Conservation (phyloP, 257 asterid species). For the Catharanthus roseus region DNA sequence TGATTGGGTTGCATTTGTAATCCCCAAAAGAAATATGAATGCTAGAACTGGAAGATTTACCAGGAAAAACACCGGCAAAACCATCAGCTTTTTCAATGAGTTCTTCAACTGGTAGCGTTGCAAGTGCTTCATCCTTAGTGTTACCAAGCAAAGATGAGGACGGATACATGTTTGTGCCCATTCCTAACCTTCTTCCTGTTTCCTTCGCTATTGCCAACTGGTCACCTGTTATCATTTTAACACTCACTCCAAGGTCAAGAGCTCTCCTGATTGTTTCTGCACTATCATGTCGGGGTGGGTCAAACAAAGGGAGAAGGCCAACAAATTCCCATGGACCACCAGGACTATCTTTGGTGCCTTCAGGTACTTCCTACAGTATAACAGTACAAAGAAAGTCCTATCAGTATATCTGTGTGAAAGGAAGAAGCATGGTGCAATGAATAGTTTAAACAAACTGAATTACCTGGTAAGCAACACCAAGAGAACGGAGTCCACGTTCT, state of each 20-base stretch:
- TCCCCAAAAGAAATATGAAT: constrained; percentile 6
- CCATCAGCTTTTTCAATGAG: constrained; percentile 40
- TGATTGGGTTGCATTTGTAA: background rate
- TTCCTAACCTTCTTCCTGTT: constrained; percentile 39
- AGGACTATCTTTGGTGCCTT: constrained; percentile 57
- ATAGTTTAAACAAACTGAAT: background rate
- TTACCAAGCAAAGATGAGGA: constrained; percentile 33
- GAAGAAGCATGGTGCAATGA: background rate
- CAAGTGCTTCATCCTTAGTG: constrained; percentile 21
- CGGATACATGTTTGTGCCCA: constrained; percentile 44
- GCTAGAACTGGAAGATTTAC: constrained; percentile 14
- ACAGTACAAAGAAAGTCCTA: background rate
- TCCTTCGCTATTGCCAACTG: constrained; percentile 40
- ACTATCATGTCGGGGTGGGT: constrained; percentile 86
- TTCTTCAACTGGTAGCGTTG: constrained; percentile 25
- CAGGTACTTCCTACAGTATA: constrained; percentile 37
- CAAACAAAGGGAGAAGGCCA: constrained; percentile 72
- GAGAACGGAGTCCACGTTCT: constrained; percentile 36
- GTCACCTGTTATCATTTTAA: constrained; percentile 75
- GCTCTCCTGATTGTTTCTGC: constrained; percentile 72
- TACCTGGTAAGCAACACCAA: constrained; percentile 36
- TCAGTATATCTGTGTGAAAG: background rate
- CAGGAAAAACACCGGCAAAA: constrained; percentile 40
- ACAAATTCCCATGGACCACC: constrained; percentile 68
- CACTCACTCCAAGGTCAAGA: constrained; percentile 68